A percentile compares a stretch with the other conserved stretches of the same genome.
Conservation (phyloP, 176 grass and related monocot species). For the Eleusine indica region DNA sequence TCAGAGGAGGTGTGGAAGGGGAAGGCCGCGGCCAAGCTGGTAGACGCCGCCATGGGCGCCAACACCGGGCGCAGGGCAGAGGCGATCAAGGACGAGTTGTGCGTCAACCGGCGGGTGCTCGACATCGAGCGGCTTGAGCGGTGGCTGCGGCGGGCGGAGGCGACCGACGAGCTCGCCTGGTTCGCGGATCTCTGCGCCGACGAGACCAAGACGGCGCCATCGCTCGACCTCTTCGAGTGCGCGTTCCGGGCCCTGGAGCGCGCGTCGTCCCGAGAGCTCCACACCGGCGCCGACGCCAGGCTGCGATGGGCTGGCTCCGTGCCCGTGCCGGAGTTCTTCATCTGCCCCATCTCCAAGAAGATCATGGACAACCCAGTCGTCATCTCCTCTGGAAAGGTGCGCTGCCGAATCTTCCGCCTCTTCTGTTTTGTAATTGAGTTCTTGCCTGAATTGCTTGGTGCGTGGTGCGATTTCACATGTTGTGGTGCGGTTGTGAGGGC, state of each 20-base stretch:
- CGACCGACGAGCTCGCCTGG: constrained; percentile 47
- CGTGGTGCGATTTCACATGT: background rate
- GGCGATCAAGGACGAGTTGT: constrained; percentile 42
- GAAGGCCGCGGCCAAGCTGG: background rate
- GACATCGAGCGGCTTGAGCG: constrained; percentile 41
- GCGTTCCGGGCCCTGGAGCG: constrained; percentile 43
- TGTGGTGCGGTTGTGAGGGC: background rate
- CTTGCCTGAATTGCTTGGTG: background rate
- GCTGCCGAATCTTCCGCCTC: background rate
- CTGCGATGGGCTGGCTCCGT: constrained; percentile 27
- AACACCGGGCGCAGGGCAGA: constrained; percentile 13
- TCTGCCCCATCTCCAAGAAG: constrained; percentile 54
- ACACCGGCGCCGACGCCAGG: constrained; percentile 36
- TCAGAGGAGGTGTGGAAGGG: background rate
- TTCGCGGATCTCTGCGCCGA: constrained; percentile 45
- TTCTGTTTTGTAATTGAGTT: background rate
- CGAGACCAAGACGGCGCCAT: background rate
- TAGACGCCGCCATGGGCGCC: constrained; percentile 35
- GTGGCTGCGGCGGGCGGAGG: constrained; percentile 43
- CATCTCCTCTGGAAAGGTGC: constrained; percentile 56
- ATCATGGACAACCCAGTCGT: constrained; percentile 49
- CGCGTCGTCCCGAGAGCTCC: constrained; percentile 29
- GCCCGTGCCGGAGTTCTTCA: constrained; percentile 43
- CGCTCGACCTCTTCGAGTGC: constrained; percentile 45
- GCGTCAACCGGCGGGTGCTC: constrained; percentile 10